Evolutionary conservation across 495 filamentous ascomycete genomes (phyloP).

Genomic region (Darksidea phi): DNA sequence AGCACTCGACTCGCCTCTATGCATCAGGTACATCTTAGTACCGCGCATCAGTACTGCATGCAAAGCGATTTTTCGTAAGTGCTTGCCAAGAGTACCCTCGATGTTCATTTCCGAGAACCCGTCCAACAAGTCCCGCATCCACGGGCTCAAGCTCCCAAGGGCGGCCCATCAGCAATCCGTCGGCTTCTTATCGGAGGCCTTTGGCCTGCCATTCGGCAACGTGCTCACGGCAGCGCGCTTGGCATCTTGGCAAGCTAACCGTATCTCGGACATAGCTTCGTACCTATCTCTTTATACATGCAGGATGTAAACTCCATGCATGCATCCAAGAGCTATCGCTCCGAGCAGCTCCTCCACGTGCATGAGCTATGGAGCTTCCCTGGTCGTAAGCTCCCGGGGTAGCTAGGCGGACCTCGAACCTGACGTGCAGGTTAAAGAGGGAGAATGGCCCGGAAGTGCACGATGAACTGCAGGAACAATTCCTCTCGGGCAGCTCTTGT

Average conservation of each 20-base stretch:
- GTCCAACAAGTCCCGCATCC: too few relatives aligned
- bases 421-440: neutral
- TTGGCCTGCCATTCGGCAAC: conserved; percentile 23
- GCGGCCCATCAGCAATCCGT: too few relatives aligned
- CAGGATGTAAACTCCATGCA: conserved; percentile 6
- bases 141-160: too few relatives aligned
- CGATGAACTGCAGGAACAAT: too few relatives aligned
- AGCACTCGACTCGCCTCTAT: too few relatives aligned
- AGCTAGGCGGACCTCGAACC: neutral
- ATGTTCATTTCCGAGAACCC: too few relatives aligned
- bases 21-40: too few relatives aligned
- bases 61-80: too few relatives aligned
- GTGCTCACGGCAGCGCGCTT: conserved; percentile 1
- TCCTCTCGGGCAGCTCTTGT: neutral
- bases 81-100: too few relatives aligned
- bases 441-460: too few relatives aligned
- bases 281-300: neutral
- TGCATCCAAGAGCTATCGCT: conserved; percentile 14
- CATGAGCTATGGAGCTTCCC: conserved; percentile 1
- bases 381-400: conserved; percentile 9
- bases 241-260: conserved; percentile 12
- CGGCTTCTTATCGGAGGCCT: too few relatives aligned
- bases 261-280: neutral
- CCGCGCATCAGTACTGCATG: too few relatives aligned
- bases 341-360: conserved; percentile 12